Evolutionary conservation across 1,139 yeast species (phyloP), one percentile per base, ranked within the genome.

Genomic region (Kurtzmaniella quercitrusa): DNA sequence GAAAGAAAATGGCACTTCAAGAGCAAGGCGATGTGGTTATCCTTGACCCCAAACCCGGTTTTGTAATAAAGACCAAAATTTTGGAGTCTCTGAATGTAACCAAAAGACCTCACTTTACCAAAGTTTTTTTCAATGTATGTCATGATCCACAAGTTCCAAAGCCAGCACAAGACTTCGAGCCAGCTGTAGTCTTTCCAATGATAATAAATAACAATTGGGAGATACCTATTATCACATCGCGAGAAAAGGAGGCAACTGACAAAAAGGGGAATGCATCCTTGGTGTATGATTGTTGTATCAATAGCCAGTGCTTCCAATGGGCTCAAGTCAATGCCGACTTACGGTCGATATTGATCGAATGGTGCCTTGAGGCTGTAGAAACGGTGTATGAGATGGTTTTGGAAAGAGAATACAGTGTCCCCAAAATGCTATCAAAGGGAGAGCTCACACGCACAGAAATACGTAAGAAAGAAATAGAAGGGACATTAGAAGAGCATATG

Each of bases 151-250:
- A 75, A 33, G 82, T 88, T 0, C 95, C 95, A 21, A 58, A 55
- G 47, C 76, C 72, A 8, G 60, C 59, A 8, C 64, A 59, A 21
- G 77, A 63, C 22, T 83, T 83, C 52, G 71, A 73, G 35, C 80
- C 91, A 2, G 71, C 66, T 26, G 61, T 69, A 2, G 80, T 87
- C 5, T 82, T 82, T 52, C 82, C 86, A 1, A 60, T 80, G 43
- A 84, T 87, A 21, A 78, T 82, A 59, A 80, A 80, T 35, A 82
- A 83, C 52, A 72, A 82, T 54, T 88, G 96, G 95, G 91, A 85
- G 47, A 84, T 88, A 3, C 96, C 96, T 1, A 78, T 88, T 8
- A 74, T 85, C 1, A 78, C 87, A 0, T 80, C 91, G 0, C 65
- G 70, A 0, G 76, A 75, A 43, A 61, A 74, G 44, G 59, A 82